phyloP scores from a whole-genome alignment of 805 yeast species.

The Phaffomyces thermotolerans region DNA sequence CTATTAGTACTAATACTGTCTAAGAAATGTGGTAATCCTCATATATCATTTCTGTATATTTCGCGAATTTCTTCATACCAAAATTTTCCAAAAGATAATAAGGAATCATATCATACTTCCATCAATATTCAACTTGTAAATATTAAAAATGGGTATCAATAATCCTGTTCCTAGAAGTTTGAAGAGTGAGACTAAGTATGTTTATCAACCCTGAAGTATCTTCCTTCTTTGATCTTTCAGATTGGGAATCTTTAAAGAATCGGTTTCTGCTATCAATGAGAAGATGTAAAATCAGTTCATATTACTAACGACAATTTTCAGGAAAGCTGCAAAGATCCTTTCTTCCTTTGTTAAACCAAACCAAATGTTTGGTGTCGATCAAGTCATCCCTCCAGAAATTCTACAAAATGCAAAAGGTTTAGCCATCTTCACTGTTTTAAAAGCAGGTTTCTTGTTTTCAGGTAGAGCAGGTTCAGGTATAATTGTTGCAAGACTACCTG shows the following conservation, averaged over 20 bases:
- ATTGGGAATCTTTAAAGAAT: background rate
- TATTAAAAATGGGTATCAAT: conserved; percentile 61
- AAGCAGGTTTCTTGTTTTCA: conserved; percentile 92
- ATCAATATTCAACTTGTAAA: background rate
- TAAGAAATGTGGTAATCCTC: too few species aligned
- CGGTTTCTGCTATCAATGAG: background rate
- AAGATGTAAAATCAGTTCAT: background rate
- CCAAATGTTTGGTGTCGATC: conserved; percentile 82
- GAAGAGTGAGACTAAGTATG: conserved; percentile 78
- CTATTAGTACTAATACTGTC: too few species aligned
- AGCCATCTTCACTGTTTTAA: conserved; percentile 86
- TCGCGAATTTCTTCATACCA: background rate
- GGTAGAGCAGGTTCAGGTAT: conserved; percentile 98
- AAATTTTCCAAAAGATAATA: background rate
- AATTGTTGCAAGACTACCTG: conserved; percentile 87
- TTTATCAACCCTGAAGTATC: conserved; percentile 11
- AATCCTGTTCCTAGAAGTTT: conserved; percentile 93
- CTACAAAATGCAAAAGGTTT: conserved; percentile 87
- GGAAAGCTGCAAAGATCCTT: conserved; percentile 89
- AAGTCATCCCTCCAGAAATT: conserved; percentile 83
- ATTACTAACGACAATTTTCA: conserved; percentile 17
- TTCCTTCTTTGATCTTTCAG: background rate
- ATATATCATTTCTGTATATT: too few species aligned
- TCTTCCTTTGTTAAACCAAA: conserved; percentile 91
- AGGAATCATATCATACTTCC: too few species aligned